Evolutionary conservation across 192 early-diverging fungal genomes (phyloP).

Genomic region (Haplosporangium gracile): DNA sequence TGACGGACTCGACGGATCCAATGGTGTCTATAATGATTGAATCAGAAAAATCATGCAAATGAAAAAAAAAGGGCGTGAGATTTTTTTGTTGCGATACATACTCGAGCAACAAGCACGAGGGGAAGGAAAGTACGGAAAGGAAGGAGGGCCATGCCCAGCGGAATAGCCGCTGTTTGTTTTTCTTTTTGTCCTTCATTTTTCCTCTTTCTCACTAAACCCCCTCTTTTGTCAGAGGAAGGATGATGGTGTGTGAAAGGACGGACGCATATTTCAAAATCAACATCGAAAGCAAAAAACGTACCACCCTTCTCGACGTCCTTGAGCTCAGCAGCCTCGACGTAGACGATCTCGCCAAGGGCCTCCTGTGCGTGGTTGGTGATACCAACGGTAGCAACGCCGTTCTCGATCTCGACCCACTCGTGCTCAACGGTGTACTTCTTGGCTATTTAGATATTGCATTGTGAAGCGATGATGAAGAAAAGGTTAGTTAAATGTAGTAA

Average conservation of each 20-base stretch:
- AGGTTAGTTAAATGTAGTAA: not conserved
- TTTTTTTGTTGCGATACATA: not conserved
- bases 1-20: constrained; percentile 93
- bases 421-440: constrained; percentile 88
- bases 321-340: constrained; percentile 86
- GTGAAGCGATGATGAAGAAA: not conserved
- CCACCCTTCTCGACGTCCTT: constrained; percentile 71
- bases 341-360: constrained; percentile 95
- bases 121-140: not conserved
- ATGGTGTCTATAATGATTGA: constrained; percentile 23
- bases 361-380: constrained; percentile 94
- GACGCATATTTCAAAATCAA: not conserved
- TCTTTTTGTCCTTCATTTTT: not conserved
- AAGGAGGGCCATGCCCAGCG: not conserved
- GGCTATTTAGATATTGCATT: constrained; percentile 31
- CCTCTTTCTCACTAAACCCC: not conserved
- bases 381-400: constrained; percentile 86
- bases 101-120: not conserved
- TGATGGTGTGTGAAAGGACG: not conserved
- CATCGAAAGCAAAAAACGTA: constrained; percentile 42
- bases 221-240: not conserved
- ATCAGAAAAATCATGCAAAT: not conserved
- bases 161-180: not conserved
- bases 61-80: constrained; percentile 20
- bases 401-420: constrained; percentile 90